A percentile compares a stretch with the other conserved stretches of the same genome.
Conservation (phyloP, 1,284 basidiomycete species). For the Fomitopsis palustris region DNA sequence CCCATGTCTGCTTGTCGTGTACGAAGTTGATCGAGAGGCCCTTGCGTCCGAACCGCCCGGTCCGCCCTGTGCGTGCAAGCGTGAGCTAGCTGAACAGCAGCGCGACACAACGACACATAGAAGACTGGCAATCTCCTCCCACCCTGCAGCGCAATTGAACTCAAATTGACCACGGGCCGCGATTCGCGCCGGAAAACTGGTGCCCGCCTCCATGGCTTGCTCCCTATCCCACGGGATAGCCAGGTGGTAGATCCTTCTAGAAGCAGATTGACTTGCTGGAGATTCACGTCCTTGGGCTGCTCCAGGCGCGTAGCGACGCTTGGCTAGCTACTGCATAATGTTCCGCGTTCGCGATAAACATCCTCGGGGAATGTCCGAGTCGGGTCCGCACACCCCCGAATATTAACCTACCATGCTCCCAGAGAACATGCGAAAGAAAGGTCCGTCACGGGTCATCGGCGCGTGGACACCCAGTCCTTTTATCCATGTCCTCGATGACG, state of each 20-base stretch:
- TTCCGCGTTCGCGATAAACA: neutral
- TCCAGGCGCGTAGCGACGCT: neutral
- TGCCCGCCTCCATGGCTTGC: neutral
- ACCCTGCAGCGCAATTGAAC: neutral
- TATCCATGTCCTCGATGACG: neutral
- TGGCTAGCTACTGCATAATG: neutral
- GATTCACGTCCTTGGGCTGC: neutral
- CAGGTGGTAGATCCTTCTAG: neutral
- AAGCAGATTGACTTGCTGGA: neutral
- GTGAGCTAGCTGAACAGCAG: neutral
- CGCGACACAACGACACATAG: neutral
- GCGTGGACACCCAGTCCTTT: neutral
- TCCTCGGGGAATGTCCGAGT: neutral
- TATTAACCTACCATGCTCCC: neutral
- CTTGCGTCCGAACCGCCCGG: constrained; percentile 92
- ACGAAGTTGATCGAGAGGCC: constrained; percentile 97
- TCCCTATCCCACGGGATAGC: neutral
- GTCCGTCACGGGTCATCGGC: neutral
- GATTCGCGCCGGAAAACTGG: neutral
- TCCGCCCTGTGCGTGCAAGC: constrained; percentile 63
- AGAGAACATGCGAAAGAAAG: neutral
- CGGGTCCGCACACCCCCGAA: neutral
- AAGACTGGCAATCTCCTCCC: neutral
- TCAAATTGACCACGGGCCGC: neutral
- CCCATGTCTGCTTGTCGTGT: constrained; percentile 80